These are phyloP conservation scores for Suhomyces faveliae DNA, from an alignment of 805 yeast species.

Conservation along the genomic window DNA sequence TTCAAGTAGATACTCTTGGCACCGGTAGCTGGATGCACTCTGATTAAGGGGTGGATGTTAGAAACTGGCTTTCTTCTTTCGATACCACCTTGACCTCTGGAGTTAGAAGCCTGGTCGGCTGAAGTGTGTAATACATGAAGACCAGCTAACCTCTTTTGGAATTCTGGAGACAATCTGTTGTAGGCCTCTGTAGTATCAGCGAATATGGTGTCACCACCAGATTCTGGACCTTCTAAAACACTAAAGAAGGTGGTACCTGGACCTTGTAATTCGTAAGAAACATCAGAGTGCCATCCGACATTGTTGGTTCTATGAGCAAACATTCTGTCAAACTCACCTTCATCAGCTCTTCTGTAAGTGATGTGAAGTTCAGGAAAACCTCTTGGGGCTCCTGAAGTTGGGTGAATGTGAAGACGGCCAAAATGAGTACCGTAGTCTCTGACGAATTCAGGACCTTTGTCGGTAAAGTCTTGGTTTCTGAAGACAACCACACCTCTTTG, in stretches of 20 bases:
- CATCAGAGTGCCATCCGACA: conserved; percentile 39
- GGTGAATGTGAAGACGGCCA: conserved; percentile 72
- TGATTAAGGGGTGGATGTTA: conserved; percentile 34
- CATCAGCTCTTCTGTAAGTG: conserved; percentile 31
- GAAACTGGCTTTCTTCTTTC: conserved; percentile 33
- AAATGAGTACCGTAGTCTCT: conserved; percentile 60
- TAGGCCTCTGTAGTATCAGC: conserved; percentile 40
- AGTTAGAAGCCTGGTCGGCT: conserved; percentile 28
- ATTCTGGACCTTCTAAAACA: conserved; percentile 35
- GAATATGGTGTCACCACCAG: conserved; percentile 40
- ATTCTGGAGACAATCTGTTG: conserved; percentile 35
- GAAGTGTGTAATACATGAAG: conserved; percentile 37
- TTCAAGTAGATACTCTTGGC: conserved; percentile 32
- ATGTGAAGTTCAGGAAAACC: conserved; percentile 35
- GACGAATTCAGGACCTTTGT: conserved; percentile 46
- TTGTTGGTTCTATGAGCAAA: conserved; percentile 28
- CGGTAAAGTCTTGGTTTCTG: conserved; percentile 63
- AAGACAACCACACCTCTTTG: conserved; percentile 69
- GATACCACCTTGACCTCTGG: conserved; percentile 30
- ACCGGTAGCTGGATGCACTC: conserved; percentile 36
- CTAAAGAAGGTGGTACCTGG: conserved; percentile 35
- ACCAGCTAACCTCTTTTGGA: conserved; percentile 30
- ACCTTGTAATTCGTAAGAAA: conserved; percentile 36
- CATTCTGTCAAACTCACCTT: conserved; percentile 26
- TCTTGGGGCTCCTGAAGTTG: conserved; percentile 69